Evolutionary conservation across 73 alveolate genomes (phyloP), one percentile per base, ranked within the genome.

Genomic region (Effrenium voratum): DNA sequence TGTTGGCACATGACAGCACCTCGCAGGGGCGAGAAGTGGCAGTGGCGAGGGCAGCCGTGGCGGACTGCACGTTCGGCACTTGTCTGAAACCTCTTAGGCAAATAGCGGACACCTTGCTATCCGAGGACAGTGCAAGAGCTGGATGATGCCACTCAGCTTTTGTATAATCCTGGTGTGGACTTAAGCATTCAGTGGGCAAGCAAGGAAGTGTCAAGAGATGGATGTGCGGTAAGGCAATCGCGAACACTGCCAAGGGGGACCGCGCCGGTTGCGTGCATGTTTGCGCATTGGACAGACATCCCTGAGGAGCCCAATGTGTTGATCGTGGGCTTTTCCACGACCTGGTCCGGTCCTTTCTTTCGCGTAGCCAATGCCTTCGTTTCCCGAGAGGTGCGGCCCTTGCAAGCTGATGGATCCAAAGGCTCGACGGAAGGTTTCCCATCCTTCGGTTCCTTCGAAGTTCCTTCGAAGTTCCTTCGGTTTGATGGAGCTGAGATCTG

Each of bases 351-450:
- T n/a, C n/a, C n/a, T n/a, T n/a, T n/a, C n/a, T 22, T 22, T 0
- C n/a, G 72, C 16, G 72, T 57, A 22, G 16, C 16, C n/a, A 2
- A 57, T 30, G 72, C n/a, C 16, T 2, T 57, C 28, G 72, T 57
- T 22, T 22, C 72, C n/a, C 28, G 16, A 34, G 50, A 90, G 97
- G 97, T 90, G 97, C 26, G 97, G 97, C 38, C 97, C 97, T 19
- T 90, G 97, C 88, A 90, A 90, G 57, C 97, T 90, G 45, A 90
- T 90, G 97, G 97, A 90, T 46, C 97, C 97, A 50, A 90, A 90
- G 97, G 97, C 75, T 32, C 72, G 73, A 32, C 4, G 13, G 30
- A 72, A 3, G 32, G 30, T 22, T 60, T 22, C 34, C 30, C 15
- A 32, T 60, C 15, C 34, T 13, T 22, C 19, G 8, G 15, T 3